Evolutionary conservation across 805 yeast genomes (phyloP).

Genomic region (Saccharomyces jurei): DNA sequence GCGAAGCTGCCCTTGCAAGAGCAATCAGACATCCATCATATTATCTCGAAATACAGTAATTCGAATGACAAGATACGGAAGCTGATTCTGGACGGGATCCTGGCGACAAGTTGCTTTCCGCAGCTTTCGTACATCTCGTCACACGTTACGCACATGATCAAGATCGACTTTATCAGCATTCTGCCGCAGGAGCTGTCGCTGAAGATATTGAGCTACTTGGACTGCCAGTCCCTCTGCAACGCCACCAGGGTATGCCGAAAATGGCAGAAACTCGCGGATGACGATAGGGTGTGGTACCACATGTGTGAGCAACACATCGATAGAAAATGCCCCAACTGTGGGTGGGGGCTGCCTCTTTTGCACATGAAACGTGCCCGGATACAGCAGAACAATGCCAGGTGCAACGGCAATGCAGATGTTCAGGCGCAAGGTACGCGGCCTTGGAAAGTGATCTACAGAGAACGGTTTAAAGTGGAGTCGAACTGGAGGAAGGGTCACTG

Average conservation of each 20-base stretch:
- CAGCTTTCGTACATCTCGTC: constrained; percentile 80
- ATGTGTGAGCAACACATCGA: constrained; percentile 98
- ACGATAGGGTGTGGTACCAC: constrained; percentile 95
- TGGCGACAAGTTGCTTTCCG: constrained; percentile 90
- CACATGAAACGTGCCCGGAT: constrained; percentile 64
- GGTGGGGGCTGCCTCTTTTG: constrained; percentile 96
- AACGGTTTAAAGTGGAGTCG: constrained; percentile 81
- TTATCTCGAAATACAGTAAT: constrained; percentile 69
- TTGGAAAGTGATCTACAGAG: constrained; percentile 92
- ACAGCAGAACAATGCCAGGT: not conserved
- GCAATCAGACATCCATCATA: constrained; percentile 68
- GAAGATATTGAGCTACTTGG: constrained; percentile 79
- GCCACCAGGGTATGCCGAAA: constrained; percentile 87
- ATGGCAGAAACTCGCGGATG: constrained; percentile 90
- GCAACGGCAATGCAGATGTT: not conserved
- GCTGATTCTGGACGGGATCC: constrained; percentile 71
- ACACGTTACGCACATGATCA: constrained; percentile 68
- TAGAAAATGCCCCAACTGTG: constrained; percentile 94
- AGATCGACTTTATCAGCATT: constrained; percentile 80
- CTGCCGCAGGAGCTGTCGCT: constrained; percentile 81
- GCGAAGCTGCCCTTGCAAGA: constrained; percentile 51
- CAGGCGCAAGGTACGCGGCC: constrained; percentile 52
- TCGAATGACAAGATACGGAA: constrained; percentile 70
- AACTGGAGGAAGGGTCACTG: constrained; percentile 89
- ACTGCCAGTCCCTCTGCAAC: constrained; percentile 84